phyloP scores from a whole-genome alignment of 2,329 filamentous ascomycete genomes.

The Cordyceps cateniannulata region DNA sequence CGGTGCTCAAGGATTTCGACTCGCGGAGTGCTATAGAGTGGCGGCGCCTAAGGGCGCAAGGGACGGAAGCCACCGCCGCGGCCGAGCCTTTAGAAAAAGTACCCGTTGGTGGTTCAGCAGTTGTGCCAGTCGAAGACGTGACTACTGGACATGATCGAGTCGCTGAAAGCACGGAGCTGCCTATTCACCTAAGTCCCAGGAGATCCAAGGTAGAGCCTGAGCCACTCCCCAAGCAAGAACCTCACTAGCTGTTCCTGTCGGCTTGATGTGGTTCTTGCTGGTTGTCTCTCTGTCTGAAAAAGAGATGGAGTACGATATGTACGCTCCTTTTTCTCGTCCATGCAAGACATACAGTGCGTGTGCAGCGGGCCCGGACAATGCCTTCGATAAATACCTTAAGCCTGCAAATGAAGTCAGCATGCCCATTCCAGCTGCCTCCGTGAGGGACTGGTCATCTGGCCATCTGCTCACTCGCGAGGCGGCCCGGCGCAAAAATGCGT shows the following conservation, averaged over 20 bases:
- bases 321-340: no score
- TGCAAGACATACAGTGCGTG: no score
- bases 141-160: not conserved
- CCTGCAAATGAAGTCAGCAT: no score
- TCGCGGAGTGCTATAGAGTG: not conserved
- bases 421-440: no score
- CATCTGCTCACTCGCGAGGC: no score
- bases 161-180: not conserved
- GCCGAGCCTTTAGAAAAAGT: not conserved
- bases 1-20: not conserved
- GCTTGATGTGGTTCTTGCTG: not conserved
- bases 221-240: not conserved
- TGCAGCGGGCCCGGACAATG: no score
- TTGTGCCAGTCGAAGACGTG: not conserved
- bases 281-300: no score
- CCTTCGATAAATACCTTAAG: no score
- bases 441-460: no score
- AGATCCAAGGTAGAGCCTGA: not conserved
- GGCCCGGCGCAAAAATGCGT: no score
- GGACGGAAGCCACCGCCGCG: not conserved
- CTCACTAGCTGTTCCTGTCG: not conserved
- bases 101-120: not conserved
- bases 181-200: not conserved
- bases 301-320: no score
- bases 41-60: not conserved